Evolutionary conservation across 106 monocot species (phyloP).

Genomic region (Platanthera zijinensis): DNA sequence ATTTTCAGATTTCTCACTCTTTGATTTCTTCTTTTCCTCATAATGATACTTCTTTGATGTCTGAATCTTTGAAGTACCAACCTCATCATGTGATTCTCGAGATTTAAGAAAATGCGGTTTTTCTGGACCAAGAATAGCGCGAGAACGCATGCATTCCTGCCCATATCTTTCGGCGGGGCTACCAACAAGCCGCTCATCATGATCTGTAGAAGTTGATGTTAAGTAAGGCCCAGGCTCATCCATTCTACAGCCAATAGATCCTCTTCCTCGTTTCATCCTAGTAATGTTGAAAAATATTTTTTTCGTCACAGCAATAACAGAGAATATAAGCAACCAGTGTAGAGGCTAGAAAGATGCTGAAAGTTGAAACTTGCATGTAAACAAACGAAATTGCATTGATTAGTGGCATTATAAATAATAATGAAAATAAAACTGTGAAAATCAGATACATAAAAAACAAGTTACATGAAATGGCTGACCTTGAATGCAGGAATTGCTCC

Average conservation of each 20-base stretch:
- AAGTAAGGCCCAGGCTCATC: constrained; percentile 92
- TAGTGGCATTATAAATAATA: neutral
- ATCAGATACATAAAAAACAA: neutral
- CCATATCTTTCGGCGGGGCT: constrained; percentile 19
- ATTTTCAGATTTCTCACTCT: constrained; percentile 11
- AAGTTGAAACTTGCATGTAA: neutral
- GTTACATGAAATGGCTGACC: constrained; percentile 29
- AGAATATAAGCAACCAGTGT: neutral
- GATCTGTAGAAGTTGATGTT: constrained; percentile 5
- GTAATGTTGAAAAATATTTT: neutral
- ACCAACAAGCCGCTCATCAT: neutral
- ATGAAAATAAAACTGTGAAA: neutral
- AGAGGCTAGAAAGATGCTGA: neutral
- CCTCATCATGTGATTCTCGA: neutral
- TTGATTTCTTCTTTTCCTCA: constrained; percentile 16
- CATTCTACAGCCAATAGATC: constrained; percentile 83
- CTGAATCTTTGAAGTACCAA: constrained; percentile 1
- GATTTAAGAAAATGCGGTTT: constrained; percentile 44
- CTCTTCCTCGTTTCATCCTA: constrained; percentile 87
- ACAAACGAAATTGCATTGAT: neutral
- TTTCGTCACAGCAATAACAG: neutral
- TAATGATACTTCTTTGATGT: constrained; percentile 16
- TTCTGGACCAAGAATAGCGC: constrained; percentile 42
- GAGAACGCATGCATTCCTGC: constrained; percentile 33
- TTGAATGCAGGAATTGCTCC: constrained; percentile 77